Conservation (phyloP, 192 early-diverging fungal genomes). For the Coemansia reversa region DNA sequence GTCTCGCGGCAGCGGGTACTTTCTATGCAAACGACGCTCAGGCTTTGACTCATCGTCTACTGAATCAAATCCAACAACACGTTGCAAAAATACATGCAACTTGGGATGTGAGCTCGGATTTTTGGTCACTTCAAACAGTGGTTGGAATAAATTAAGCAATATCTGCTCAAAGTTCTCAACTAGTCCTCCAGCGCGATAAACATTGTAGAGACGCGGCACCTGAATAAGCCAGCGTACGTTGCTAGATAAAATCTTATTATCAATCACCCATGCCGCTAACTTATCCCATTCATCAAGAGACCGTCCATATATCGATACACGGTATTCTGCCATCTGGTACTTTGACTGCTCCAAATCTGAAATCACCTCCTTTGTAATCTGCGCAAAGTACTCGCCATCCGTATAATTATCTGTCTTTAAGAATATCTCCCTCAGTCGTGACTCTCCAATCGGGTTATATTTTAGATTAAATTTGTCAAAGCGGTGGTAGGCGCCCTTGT, state of each 20-base stretch:
- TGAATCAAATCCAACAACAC: constrained; percentile 90
- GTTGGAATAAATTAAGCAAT: constrained; percentile 80
- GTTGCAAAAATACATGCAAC: constrained; percentile 89
- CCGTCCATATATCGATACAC: constrained; percentile 91
- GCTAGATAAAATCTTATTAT: constrained; percentile 84
- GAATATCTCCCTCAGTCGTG: constrained; percentile 91
- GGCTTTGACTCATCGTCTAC: constrained; percentile 94
- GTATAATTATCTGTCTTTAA: constrained; percentile 94
- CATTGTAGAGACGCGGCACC: constrained; percentile 85
- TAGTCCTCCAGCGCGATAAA: constrained; percentile 68
- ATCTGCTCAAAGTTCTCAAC: constrained; percentile 76
- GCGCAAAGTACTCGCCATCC: constrained; percentile 83
- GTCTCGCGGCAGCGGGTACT: constrained; percentile 68
- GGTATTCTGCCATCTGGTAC: constrained; percentile 94
- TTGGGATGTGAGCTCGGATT: constrained; percentile 86
- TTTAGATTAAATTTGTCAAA: constrained; percentile 98
- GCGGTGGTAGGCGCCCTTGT: constrained; percentile 93
- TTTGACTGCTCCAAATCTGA: constrained; percentile 89
- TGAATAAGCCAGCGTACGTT: constrained; percentile 98
- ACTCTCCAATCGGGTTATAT: constrained; percentile 95
- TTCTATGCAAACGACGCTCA: constrained; percentile 78
- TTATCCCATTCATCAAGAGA: constrained; percentile 89
- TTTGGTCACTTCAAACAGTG: constrained; percentile 87
- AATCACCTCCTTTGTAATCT: constrained; percentile 90
- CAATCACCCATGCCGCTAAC: constrained; percentile 86